Base-by-base conservation (phyloP, 2,329 filamentous ascomycete genomes). In the Venturia aucupariae region DNA sequence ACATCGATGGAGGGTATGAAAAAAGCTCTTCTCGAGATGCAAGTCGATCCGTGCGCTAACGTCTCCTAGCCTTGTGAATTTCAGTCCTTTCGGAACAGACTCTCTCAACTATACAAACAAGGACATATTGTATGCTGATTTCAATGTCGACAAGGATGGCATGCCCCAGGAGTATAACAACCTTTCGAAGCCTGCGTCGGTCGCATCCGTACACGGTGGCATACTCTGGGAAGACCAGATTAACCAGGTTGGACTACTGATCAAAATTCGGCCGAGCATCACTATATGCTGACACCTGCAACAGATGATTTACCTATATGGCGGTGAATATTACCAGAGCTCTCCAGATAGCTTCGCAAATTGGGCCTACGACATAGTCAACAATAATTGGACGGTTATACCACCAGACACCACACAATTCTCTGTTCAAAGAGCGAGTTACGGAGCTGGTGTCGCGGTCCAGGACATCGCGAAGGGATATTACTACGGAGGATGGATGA, bases 401-500 rank as follows among this genome's bases (percentile, higher is more conserved):
- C 27, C 41, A 38, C 69, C 70, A 15, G 66, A 68, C 15, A 19
- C 13, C 27, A 62, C 60, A 13, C 60, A 62, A 46, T 22, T 13
- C 13, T n/a, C 24, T 10, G 76, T 85, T 54, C 71, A 76, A 57
- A 74, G 82, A 7, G 77, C 83, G 2, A 80, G 82, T 6, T 86
- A 81, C 66, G 85, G 85, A 13, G 84, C 84, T 19, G 82, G 83
- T 15, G 78, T 81, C 13, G 79, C 81, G 2, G 77, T 85, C 10
- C 78, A 84, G 4, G 77, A 79, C 46, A 76, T 79, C 3, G 85
- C 82, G 13, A 75, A 82, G 65, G 84, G 81, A 1, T 88, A 82
- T 69, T 86, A 86, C 70, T 82, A 84, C 66, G 86, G 86, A 51
- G 86, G 86, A 54, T 88, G 82, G 80, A 74, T 83, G 65, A 85